Conservation (phyloP, 176 grass and related monocot species). For the Poa pratensis region DNA sequence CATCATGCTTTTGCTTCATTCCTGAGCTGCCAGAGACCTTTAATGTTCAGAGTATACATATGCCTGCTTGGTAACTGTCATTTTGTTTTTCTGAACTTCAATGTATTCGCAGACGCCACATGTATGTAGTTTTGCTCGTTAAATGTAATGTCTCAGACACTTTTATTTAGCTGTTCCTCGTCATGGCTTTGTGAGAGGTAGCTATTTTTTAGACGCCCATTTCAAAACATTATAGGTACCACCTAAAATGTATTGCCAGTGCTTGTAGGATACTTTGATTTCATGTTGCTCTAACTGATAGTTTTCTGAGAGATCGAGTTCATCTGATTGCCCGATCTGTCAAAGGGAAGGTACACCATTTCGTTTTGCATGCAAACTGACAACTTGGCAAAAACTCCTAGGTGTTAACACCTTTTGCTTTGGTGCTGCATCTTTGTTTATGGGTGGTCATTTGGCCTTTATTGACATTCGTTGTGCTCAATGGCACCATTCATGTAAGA, state of each 20-base stretch:
- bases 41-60: constrained; percentile 12
- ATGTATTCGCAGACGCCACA: background rate
- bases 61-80: background rate
- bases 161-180: background rate
- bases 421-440: constrained; percentile 38
- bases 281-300: constrained; percentile 12
- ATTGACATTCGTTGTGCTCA: constrained; percentile 31
- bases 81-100: background rate
- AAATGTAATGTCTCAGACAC: background rate
- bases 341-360: background rate
- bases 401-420: constrained; percentile 17
- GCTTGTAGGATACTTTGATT: background rate
- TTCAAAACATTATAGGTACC: background rate
- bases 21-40: constrained; percentile 13
- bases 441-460: background rate
- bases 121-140: background rate
- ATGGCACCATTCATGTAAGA: constrained; percentile 33
- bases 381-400: constrained; percentile 17
- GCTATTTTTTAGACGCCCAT: background rate
- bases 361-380: background rate
- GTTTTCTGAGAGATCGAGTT: background rate
- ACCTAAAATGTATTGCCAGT: background rate
- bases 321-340: background rate
- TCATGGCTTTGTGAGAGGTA: constrained; percentile 8
- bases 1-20: constrained; percentile 36